Evolutionary conservation across 306 rosid species (phyloP).

Genomic region (Citrullus mucosospermus): DNA sequence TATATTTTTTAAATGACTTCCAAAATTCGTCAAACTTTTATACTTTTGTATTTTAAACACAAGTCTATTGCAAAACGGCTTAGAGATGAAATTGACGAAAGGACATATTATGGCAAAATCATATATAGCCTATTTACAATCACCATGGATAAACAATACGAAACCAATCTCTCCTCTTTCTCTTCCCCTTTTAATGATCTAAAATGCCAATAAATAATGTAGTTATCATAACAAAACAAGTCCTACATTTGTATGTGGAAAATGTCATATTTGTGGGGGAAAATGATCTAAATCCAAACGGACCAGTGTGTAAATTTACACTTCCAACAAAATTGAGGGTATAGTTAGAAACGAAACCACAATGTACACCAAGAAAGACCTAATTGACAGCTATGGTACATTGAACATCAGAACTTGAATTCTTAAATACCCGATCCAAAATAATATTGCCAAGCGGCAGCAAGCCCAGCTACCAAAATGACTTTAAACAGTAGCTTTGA

Average conservation of each 20-base stretch:
- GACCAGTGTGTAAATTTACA: background rate
- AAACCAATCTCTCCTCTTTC: background rate
- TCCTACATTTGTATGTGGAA: background rate
- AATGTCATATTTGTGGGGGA: background rate
- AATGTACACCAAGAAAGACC: background rate
- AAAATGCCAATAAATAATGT: background rate
- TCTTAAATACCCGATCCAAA: constrained; percentile 21
- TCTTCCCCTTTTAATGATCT: background rate
- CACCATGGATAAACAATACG: background rate
- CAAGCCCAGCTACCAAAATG: constrained; percentile 49
- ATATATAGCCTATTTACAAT: background rate
- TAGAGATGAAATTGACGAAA: too few relatives aligned
- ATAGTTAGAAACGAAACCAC: constrained; percentile 1
- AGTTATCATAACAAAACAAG: background rate
- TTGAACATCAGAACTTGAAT: background rate
- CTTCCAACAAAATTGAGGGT: background rate
- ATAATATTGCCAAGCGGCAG: constrained; percentile 58
- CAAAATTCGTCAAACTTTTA: too few relatives aligned
- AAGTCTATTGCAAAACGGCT: too few relatives aligned
- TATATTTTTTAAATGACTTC: too few relatives aligned
- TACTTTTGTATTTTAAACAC: too few relatives aligned
- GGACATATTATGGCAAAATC: background rate
- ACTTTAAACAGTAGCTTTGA: constrained; percentile 43
- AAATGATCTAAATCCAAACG: background rate
- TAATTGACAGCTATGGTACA: constrained; percentile 7